Conservation (phyloP, 2,329 filamentous ascomycete genomes). For the Aspergillus sojae region DNA sequence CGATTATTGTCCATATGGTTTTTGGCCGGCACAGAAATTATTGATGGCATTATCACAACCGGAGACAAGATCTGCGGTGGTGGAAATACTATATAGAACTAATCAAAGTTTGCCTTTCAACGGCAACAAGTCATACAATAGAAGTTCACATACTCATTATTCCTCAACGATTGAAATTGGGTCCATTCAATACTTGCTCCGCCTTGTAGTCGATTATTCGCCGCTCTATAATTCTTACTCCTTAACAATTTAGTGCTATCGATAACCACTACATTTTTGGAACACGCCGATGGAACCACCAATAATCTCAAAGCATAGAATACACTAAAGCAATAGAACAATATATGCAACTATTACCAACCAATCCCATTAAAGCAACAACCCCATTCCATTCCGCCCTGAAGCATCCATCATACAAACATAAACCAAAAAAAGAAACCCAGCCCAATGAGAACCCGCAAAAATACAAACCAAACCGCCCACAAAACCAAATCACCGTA, state of each 20-base stretch:
- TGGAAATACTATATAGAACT: conserved; percentile 10
- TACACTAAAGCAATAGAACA: neutral
- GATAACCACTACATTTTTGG: neutral
- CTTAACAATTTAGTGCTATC: neutral
- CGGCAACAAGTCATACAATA: conserved; percentile 1
- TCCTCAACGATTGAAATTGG: neutral
- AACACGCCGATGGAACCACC: neutral
- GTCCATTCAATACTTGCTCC: neutral
- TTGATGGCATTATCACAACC: neutral
- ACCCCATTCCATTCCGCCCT: neutral
- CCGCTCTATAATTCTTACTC: neutral
- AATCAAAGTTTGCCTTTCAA: neutral
- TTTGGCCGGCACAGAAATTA: conserved; percentile 15
- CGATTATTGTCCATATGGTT: conserved; percentile 17
- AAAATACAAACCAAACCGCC: neutral
- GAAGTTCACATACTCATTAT: neutral
- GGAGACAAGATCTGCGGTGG: neutral
- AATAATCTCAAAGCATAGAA: neutral
- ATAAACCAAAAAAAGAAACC: neutral
- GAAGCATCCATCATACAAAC: too few relatives aligned
- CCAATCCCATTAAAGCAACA: neutral
- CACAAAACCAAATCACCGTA: neutral
- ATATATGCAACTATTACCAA: neutral
- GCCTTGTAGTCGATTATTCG: neutral
- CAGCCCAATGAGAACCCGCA: neutral